Conservation (phyloP, 2,329 filamentous ascomycete species). For the Penicillium brasilianum region DNA sequence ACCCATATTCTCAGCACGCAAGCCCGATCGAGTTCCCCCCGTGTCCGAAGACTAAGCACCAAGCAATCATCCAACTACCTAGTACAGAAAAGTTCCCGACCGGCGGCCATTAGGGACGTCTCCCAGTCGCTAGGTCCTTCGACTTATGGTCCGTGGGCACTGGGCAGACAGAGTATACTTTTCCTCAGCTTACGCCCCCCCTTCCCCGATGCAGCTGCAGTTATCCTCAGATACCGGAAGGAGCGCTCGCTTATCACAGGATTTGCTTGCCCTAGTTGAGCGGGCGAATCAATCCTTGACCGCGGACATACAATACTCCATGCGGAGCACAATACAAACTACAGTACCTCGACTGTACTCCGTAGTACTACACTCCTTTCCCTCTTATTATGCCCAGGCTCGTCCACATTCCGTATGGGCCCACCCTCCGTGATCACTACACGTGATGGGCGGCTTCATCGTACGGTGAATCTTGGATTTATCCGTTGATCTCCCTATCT, state of each 20-base stretch:
- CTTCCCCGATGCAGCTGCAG: neutral
- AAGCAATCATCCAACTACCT: constrained; percentile 2
- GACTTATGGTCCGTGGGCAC: neutral
- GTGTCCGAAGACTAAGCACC: neutral
- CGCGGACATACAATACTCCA: too few relatives aligned
- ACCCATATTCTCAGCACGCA: constrained; percentile 4
- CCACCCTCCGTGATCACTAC: constrained; percentile 15
- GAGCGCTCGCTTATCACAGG: neutral
- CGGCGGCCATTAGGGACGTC: neutral
- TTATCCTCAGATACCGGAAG: neutral
- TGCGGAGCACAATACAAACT: neutral
- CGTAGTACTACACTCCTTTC: neutral
- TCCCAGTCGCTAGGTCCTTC: neutral
- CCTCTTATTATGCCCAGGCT: constrained; percentile 10
- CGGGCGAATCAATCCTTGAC: neutral
- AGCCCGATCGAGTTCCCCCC: constrained; percentile 4
- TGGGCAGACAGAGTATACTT: neutral
- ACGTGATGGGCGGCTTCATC: constrained; percentile 10
- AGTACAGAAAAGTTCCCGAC: neutral
- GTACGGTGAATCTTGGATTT: constrained; percentile 1
- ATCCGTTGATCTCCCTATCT: neutral
- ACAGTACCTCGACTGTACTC: too few relatives aligned
- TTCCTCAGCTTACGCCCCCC: neutral
- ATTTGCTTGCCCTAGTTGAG: neutral
- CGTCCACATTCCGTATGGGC: constrained; percentile 24